Evolutionary conservation across 2,329 filamentous ascomycete genomes (phyloP), one percentile per base, ranked within the genome.

Genomic region (Ceratocystiopsis brevicomis): DNA sequence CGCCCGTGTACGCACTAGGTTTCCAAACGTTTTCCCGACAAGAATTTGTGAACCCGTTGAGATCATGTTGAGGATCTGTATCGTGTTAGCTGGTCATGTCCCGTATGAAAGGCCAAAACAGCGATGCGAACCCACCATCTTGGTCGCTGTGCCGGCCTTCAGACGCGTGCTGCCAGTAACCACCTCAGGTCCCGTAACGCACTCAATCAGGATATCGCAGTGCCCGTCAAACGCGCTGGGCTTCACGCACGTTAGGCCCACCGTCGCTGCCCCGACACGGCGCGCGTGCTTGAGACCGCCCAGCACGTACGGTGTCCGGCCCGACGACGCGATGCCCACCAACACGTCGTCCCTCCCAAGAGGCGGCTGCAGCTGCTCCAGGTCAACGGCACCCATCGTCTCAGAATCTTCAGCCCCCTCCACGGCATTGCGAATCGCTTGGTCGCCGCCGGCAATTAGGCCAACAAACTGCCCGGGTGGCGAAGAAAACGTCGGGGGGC

Each of bases 121-220:
- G 25, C 2, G 25, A 6, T 9, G 6, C 38, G 11, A 30, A 33
- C 41, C 1, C 3, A 46, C 45, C 45, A 65, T 47, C 48, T 66
- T 66, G 0, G 63, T 65, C 1, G 59, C 62, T 0, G 60, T 66
- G 15, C 63, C 63, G 1, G 63, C 62, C 48, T 66, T 66, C 45
- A 66, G 53, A 30, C 63, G 53, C 1, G 63, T 66, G 48, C 63
- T 66, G 2, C 63, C 63, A n/a, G 62, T 62, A 3, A 65, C 55
- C 4, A 62, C 58, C 49, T 65, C 63, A 1, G 62, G 56, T 0
- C 63, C 63, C 1, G 61, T 60, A 2, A 65, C 52, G n/a, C 57
- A 53, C 16, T 52, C 53, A 41, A 65, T 62, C 42, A 63, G 40
- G 39, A 52, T 48, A 40, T 54, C 51, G 45, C 48, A 49, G 37